Percentiles rank a stretch among this genome's conserved stretches.
phyloP scores from a whole-genome alignment of 2,329 filamentous ascomycete genomes.

The Salinomyces thailandicus region DNA sequence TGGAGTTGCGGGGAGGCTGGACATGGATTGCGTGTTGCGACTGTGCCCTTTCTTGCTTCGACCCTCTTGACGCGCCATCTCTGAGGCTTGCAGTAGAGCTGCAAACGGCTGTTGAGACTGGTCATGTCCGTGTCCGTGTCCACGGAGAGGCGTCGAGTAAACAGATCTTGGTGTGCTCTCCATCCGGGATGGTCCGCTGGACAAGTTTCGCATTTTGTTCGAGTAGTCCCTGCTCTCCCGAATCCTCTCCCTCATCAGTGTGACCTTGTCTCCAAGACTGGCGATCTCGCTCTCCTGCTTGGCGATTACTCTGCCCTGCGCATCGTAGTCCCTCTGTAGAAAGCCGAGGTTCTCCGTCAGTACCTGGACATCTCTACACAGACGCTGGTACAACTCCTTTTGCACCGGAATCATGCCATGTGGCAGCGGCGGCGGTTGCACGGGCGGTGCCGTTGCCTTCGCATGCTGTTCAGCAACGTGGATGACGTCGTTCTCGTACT shows the following conservation, averaged over 20 bases:
- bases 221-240: slow-evolving; percentile 83
- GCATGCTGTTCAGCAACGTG: slow-evolving; percentile 55
- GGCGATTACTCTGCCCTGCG: slow-evolving; percentile 68
- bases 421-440: slow-evolving; percentile 37
- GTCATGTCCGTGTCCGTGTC: slow-evolving; percentile 39
- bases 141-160: slow-evolving; percentile 28
- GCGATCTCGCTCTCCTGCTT: slow-evolving; percentile 65
- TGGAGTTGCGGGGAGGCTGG: slow-evolving; percentile 72
- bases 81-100: slow-evolving; percentile 60
- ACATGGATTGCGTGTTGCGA: slow-evolving; percentile 71
- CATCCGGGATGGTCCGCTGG: slow-evolving; percentile 34
- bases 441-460: slow-evolving; percentile 40
- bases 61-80: slow-evolving; percentile 68
- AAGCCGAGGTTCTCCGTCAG: slow-evolving; percentile 55
- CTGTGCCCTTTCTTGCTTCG: slow-evolving; percentile 56
- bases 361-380: slow-evolving; percentile 46
- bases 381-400: slow-evolving; percentile 46
- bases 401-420: slow-evolving; percentile 28
- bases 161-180: slow-evolving; percentile 43
- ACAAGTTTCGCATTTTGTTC: slow-evolving; percentile 58
- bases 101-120: slow-evolving; percentile 48
- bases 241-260: slow-evolving; percentile 70
- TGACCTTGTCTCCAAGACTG: slow-evolving; percentile 62
- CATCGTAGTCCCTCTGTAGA: slow-evolving; percentile 54
- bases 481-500: slow-evolving; percentile 75